These are phyloP conservation scores for Cyclostephanos tholiformis DNA, from an alignment of 108 stramenopile genomes.

Conservation along the genomic window DNA sequence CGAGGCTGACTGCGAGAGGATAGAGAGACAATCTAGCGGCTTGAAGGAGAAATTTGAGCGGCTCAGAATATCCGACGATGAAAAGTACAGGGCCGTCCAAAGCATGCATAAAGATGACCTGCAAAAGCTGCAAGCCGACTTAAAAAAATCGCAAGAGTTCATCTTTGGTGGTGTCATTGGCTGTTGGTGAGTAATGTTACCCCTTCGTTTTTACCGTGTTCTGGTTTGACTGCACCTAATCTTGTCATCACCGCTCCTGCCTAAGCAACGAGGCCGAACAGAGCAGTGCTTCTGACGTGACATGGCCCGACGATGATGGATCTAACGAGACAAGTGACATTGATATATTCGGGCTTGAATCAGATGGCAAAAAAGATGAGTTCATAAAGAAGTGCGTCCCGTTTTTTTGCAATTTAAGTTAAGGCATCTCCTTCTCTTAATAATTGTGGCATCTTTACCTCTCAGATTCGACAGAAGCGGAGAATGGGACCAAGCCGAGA, in stretches of 20 bases:
- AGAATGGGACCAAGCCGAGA: conserved; percentile 50
- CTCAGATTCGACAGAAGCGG: conserved; percentile 29
- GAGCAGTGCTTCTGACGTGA: conserved; percentile 24
- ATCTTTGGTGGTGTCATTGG: conserved; percentile 42
- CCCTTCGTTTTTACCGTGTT: neutral
- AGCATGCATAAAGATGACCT: conserved; percentile 45
- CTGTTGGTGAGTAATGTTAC: conserved; percentile 22
- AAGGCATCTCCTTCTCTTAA: neutral
- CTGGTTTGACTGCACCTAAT: neutral
- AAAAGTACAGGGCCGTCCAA: conserved; percentile 39
- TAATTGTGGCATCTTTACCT: neutral
- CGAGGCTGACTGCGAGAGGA: conserved; percentile 51
- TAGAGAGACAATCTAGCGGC: conserved; percentile 45
- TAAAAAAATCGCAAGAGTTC: conserved; percentile 36
- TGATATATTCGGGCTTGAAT: neutral
- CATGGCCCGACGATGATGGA: conserved; percentile 6
- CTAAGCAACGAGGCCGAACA: conserved; percentile 8
- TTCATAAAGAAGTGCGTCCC: neutral
- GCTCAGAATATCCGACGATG: conserved; percentile 43
- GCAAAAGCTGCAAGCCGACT: conserved; percentile 30
- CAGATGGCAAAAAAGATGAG: neutral
- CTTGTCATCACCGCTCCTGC: neutral
- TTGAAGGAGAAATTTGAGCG: conserved; percentile 52
- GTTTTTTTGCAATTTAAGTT: neutral
- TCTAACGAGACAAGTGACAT: conserved; percentile 3